These are phyloP conservation scores for Ganoderma meredithae DNA, from an alignment of 1,284 basidiomycete species.

Conservation along the genomic window DNA sequence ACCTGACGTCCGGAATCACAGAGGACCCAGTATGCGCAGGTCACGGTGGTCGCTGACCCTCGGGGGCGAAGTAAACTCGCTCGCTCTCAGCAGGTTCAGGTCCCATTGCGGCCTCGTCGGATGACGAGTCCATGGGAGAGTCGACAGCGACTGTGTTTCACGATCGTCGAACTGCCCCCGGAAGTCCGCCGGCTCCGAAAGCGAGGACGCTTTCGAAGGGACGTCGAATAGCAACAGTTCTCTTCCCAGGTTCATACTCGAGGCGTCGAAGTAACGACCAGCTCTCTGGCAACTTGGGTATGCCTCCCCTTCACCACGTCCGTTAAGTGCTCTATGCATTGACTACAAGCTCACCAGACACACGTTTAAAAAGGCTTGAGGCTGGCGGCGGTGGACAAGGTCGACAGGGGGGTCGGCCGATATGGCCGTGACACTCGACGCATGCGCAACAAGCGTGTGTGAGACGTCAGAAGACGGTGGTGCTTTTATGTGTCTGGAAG, in stretches of 20 bases:
- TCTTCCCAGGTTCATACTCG: not conserved
- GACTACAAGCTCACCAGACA: not conserved
- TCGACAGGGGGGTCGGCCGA: not conserved
- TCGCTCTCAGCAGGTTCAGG: not conserved
- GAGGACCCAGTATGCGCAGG: not conserved
- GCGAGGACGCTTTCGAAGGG: not conserved
- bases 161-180: not conserved
- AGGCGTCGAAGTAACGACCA: not conserved
- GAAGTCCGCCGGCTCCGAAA: slow-evolving; percentile 7
- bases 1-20: not conserved
- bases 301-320: not conserved
- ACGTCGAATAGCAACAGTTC: not conserved
- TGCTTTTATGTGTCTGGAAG: not conserved
- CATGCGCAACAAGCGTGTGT: not conserved
- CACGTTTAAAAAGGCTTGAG: not conserved
- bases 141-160: not conserved
- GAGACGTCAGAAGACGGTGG: not conserved
- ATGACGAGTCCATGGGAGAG: not conserved
- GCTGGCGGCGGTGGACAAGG: not conserved
- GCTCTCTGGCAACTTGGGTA: not conserved
- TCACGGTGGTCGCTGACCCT: not conserved
- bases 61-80: not conserved
- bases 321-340: not conserved
- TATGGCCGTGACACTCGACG: not conserved
- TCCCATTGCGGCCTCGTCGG: not conserved